A percentile compares a stretch with the other conserved stretches of the same genome.
Evolutionary conservation across 768 basidiomycete species (phyloP).

Genomic region (Kwoniella shandongensis): DNA sequence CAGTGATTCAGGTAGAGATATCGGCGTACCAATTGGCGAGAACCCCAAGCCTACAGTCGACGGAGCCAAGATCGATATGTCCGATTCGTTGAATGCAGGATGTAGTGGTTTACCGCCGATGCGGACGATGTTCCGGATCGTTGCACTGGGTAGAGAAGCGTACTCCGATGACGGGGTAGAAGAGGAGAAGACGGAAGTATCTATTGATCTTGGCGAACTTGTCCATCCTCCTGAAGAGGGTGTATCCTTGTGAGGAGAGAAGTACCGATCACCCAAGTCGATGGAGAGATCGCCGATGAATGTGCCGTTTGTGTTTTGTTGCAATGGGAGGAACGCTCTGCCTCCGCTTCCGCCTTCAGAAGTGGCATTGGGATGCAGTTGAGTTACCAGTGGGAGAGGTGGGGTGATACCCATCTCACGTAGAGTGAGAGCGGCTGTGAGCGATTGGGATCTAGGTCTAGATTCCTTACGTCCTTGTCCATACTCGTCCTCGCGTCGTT

Average conservation of each 20-base stretch:
- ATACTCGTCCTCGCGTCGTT: not conserved
- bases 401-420: not conserved
- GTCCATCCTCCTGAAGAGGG: not conserved
- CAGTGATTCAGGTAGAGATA: conserved; percentile 27
- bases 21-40: conserved; percentile 18
- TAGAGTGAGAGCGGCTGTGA: not conserved
- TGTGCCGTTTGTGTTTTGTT: not conserved
- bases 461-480: not conserved
- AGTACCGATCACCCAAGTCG: conserved; percentile 25
- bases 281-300: conserved; percentile 21
- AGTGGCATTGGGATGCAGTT: not conserved
- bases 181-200: conserved; percentile 21
- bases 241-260: not conserved
- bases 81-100: conserved; percentile 13
- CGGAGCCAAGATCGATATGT: conserved; percentile 21
- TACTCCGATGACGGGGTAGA: conserved; percentile 10
- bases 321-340: not conserved
- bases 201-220: conserved; percentile 11
- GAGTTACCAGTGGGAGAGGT: conserved; percentile 13
- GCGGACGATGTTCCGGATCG: not conserved
- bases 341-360: not conserved
- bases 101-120: conserved; percentile 17
- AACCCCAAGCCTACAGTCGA: conserved; percentile 15
- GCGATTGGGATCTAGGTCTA: conserved; percentile 26
- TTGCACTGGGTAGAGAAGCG: not conserved